Conservation (phyloP, 495 filamentous ascomycete species). For the Penicillium paxilli region DNA sequence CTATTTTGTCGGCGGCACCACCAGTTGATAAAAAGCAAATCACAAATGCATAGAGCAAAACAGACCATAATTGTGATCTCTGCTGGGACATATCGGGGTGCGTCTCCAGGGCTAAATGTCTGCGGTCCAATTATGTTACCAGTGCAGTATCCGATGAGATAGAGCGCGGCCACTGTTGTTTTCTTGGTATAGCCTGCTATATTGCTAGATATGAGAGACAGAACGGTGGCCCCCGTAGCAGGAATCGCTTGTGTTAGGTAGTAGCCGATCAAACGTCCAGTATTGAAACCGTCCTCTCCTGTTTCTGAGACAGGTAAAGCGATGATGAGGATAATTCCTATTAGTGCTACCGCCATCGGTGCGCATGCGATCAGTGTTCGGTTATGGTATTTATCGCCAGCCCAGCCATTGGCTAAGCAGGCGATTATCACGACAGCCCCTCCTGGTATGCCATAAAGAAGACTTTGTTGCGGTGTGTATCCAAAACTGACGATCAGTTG, state of each 20-base stretch:
- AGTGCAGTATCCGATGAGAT: conserved; percentile 60
- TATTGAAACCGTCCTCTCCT: conserved; percentile 21
- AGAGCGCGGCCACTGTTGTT: conserved; percentile 66
- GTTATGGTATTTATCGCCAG: neutral
- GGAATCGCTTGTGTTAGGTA: neutral
- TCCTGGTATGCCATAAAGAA: neutral
- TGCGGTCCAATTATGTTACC: neutral
- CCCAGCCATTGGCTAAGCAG: neutral
- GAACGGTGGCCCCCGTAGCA: neutral
- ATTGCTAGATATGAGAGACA: neutral
- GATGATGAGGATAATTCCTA: conserved; percentile 63
- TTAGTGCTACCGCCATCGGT: conserved; percentile 22
- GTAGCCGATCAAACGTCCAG: conserved; percentile 52
- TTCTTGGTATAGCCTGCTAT: conserved; percentile 59
- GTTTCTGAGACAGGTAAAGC: conserved; percentile 53
- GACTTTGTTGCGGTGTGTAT: neutral
- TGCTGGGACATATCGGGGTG: neutral
- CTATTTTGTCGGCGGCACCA: conserved; percentile 1
- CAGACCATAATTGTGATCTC: neutral
- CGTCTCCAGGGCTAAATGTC: neutral
- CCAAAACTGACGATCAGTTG: conserved; percentile 36
- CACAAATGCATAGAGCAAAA: neutral
- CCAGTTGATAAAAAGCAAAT: conserved; percentile 2
- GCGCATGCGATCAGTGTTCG: conserved; percentile 31
- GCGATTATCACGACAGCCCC: neutral